These are phyloP conservation scores for Kodamaea laetipori DNA, from an alignment of 805 yeast genomes.

Conservation along the genomic window DNA sequence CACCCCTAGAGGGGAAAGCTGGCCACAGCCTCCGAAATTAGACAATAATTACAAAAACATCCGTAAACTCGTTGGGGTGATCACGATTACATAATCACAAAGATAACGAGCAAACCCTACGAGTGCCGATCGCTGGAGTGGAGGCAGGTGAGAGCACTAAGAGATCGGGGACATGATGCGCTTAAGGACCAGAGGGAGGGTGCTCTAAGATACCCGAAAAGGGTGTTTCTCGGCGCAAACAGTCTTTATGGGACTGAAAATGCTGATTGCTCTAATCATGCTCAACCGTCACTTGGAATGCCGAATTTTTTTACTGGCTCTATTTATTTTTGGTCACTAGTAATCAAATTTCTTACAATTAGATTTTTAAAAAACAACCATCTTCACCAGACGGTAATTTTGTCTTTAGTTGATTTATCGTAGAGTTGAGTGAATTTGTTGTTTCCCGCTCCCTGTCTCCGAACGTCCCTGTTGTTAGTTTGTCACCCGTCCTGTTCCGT, in stretches of 20 bases:
- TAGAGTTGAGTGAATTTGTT: slow-evolving; percentile 1
- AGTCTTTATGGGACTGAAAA: too few species aligned
- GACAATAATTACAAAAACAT: neutral
- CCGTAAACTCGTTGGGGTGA: too few species aligned
- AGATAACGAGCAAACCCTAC: too few species aligned
- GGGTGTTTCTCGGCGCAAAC: too few species aligned
- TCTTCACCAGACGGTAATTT: neutral
- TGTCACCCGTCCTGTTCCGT: neutral
- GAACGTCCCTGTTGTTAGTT: neutral
- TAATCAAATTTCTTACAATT: neutral
- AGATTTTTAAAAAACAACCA: slow-evolving; percentile 2
- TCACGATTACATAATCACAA: too few species aligned
- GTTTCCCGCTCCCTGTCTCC: slow-evolving; percentile 1
- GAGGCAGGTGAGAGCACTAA: too few species aligned
- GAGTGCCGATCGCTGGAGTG: too few species aligned
- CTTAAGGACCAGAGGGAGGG: too few species aligned
- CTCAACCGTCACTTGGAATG: too few species aligned
- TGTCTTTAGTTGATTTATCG: neutral
- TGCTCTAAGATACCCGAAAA: too few species aligned
- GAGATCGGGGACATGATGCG: too few species aligned
- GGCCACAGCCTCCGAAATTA: slow-evolving; percentile 5
- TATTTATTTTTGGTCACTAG: slow-evolving; percentile 8
- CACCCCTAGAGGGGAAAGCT: slow-evolving; percentile 3
- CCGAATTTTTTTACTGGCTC: slow-evolving; percentile 6
- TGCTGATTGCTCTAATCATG: too few species aligned